Evolutionary conservation across 495 filamentous ascomycete genomes (phyloP).

Genomic region (Podospora conica): DNA sequence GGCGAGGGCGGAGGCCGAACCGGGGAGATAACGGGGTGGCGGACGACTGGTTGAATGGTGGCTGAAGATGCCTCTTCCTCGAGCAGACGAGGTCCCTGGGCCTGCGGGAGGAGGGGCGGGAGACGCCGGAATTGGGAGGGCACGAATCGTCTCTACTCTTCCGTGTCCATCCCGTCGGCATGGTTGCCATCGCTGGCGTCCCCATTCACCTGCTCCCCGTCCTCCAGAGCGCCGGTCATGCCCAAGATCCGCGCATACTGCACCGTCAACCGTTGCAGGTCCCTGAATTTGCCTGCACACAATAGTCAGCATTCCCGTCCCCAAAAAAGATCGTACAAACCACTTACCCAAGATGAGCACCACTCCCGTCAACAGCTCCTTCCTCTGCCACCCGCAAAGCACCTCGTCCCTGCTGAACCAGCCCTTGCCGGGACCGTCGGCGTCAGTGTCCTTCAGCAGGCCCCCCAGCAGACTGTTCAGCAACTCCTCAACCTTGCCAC

Average conservation of each 20-base stretch:
- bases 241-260: conserved; percentile 75
- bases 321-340: background rate
- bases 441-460: conserved; percentile 46
- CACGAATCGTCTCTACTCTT: conserved; percentile 8
- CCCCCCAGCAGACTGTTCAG: conserved; percentile 73
- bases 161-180: conserved; percentile 22
- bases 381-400: conserved; percentile 83
- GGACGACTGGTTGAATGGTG: too few species aligned
- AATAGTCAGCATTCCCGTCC: conserved; percentile 26
- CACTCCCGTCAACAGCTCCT: conserved; percentile 79
- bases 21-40: too few species aligned
- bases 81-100: background rate
- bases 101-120: background rate
- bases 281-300: conserved; percentile 79
- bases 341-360: conserved; percentile 84
- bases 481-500: conserved; percentile 86
- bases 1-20: background rate
- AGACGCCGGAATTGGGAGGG: too few species aligned
- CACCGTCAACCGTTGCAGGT: conserved; percentile 85
- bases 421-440: conserved; percentile 40
- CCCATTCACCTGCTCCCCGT: conserved; percentile 13
- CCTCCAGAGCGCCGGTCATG: conserved; percentile 52
- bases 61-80: background rate
- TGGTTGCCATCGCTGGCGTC: background rate
- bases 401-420: conserved; percentile 57